Evolutionary conservation across 768 basidiomycete species (phyloP), one percentile per base, ranked within the genome.

Genomic region (Pholiota microspora): DNA sequence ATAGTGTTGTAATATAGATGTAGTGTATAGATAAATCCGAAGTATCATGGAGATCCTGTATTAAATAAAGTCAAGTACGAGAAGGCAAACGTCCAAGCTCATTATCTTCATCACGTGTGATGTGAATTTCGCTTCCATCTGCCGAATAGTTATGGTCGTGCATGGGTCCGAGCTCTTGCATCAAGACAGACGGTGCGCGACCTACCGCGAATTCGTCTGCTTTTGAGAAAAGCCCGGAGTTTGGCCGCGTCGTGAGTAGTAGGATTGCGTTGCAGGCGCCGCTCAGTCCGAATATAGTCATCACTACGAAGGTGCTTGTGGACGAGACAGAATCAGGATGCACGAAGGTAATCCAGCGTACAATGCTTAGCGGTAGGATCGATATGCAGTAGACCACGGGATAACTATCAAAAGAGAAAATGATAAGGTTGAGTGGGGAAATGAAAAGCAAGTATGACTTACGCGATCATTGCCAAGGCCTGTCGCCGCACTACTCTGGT

Each of bases 181-280:
- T 31, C 12, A 51, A 44, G 2, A 55, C 13, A 18, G 61, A 58
- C 12, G 62, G 62, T 5, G 59, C 57, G 7, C 52, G 48, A 9
- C 55, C 54, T 18, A 55, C 23, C 1, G 46, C 13, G 29, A 29
- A 56, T 31, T 54, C 38, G 2, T 36, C 31, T 13, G 44, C 38
- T 23, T 54, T 55, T 15, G 64, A 63, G 44, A 75, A 75, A 9
- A 76, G 64, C 25, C 66, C 63, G 1, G 72, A 64, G 27, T 67
- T 65, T 2, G 72, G 73, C 18, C 72, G 69, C 13, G 73, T 71
- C 16, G 58, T 54, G 23, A 75, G 60, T 29, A 77, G 60, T 5
- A 79, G 67, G 18, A 72, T 29, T 10, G 77, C 76, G 48, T 78
- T 79, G 47, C 69, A 56, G 31, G 67, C 59, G 9, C 77, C 77